Percentiles rank a stretch among this genome's conserved stretches.
phyloP scores from a whole-genome alignment of 495 filamentous ascomycete species.

The Cercophora samala region DNA sequence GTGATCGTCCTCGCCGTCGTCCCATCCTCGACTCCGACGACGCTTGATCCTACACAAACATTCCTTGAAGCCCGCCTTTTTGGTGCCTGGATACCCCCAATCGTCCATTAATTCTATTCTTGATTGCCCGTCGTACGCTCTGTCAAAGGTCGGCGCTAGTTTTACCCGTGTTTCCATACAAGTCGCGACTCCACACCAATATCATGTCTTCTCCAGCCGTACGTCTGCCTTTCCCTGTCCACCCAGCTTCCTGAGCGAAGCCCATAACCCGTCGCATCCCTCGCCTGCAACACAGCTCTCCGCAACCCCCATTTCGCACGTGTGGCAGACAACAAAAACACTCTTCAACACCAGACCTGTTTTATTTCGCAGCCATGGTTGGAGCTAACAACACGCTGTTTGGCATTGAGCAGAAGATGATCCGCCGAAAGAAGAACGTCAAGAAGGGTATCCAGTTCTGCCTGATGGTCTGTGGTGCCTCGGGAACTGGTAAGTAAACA shows the following conservation, averaged over 20 bases:
- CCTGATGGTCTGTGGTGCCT: constrained; percentile 99
- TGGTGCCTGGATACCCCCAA: constrained; percentile 28
- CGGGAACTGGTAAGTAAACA: constrained; percentile 78
- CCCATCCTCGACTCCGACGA: constrained; percentile 9
- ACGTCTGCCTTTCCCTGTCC: constrained; percentile 30
- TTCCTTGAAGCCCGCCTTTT: constrained; percentile 14
- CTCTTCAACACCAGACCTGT: constrained; percentile 18
- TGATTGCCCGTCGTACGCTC: constrained; percentile 10
- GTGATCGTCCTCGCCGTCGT: constrained; percentile 18
- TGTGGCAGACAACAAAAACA: constrained; percentile 8
- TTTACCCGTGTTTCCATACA: constrained; percentile 25
- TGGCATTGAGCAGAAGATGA: constrained; percentile 66
- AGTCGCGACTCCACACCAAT: constrained; percentile 24
- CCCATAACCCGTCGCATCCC: background rate
- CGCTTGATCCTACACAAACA: background rate
- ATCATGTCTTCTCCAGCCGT: constrained; percentile 41
- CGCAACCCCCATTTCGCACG: background rate
- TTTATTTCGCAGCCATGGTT: constrained; percentile 9
- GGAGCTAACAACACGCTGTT: constrained; percentile 40
- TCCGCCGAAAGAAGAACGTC: constrained; percentile 99
- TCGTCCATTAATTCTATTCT: constrained; percentile 23
- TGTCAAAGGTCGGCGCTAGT: constrained; percentile 23
- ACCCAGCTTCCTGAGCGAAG: constrained; percentile 10
- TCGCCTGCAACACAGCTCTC: constrained; percentile 14
- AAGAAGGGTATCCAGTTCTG: constrained; percentile 99